Evolutionary conservation across 495 filamentous ascomycete species (phyloP).

Genomic region (Rhypophila decipiens): DNA sequence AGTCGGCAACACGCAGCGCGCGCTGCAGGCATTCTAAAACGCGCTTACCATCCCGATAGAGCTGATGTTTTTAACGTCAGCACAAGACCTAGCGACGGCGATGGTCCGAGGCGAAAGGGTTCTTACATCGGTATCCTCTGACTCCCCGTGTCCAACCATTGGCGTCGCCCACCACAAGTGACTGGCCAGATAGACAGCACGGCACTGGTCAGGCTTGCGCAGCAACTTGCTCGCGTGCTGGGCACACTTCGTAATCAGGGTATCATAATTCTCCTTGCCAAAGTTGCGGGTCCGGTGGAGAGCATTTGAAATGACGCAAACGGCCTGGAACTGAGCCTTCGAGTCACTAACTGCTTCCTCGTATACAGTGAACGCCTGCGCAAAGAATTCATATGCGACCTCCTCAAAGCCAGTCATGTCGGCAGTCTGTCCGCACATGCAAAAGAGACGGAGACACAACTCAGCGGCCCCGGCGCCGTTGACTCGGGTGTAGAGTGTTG

Average conservation of each 20-base stretch:
- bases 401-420: constrained; percentile 92
- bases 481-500: constrained; percentile 82
- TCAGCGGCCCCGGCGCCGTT: constrained; percentile 71
- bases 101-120: not conserved
- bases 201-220: constrained; percentile 96
- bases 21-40: constrained; percentile 95
- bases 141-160: constrained; percentile 71
- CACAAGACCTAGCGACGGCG: not conserved
- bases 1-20: constrained; percentile 91
- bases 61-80: constrained; percentile 41
- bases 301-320: constrained; percentile 87
- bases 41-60: constrained; percentile 94
- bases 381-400: constrained; percentile 96
- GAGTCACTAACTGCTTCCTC: constrained; percentile 94
- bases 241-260: constrained; percentile 93
- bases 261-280: constrained; percentile 95
- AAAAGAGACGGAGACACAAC: constrained; percentile 79
- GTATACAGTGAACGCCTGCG: constrained; percentile 96
- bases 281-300: constrained; percentile 83
- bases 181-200: constrained; percentile 91
- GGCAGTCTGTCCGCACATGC: constrained; percentile 85
- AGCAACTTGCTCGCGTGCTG: constrained; percentile 94
- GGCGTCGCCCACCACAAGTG: constrained; percentile 98
- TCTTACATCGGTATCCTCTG: constrained; percentile 76
- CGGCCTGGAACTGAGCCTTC: constrained; percentile 93